Conservation (phyloP, 2,329 filamentous ascomycete genomes). For the Phialocephala sp. region DNA sequence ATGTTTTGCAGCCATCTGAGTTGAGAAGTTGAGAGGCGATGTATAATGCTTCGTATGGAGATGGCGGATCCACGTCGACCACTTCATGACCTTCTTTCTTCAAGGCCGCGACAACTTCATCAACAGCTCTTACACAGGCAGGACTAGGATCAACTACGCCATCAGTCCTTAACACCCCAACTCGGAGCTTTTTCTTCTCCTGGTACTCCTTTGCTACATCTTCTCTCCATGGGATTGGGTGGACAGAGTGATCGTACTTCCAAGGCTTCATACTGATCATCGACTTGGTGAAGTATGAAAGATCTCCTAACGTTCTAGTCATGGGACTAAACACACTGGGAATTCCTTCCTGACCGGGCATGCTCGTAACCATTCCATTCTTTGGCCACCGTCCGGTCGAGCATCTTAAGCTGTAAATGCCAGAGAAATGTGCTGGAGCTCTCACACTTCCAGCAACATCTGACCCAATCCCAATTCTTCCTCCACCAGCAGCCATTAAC, state of each 20-base stretch:
- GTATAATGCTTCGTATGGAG: conserved; percentile 75
- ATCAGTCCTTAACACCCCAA: conserved; percentile 81
- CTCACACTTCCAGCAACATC: conserved; percentile 91
- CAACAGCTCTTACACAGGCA: conserved; percentile 78
- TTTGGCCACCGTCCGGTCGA: conserved; percentile 92
- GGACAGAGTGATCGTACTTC: conserved; percentile 85
- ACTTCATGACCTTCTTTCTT: conserved; percentile 77
- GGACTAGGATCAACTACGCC: conserved; percentile 86
- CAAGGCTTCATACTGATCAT: conserved; percentile 84
- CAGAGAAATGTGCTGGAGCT: conserved; percentile 85
- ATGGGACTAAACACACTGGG: conserved; percentile 91
- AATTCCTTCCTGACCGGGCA: conserved; percentile 91
- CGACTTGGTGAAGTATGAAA: conserved; percentile 81
- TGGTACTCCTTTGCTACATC: conserved; percentile 63
- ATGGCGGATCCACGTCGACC: conserved; percentile 67
- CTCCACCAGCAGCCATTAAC: conserved; percentile 77
- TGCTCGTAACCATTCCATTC: conserved; percentile 80
- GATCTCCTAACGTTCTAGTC: conserved; percentile 82
- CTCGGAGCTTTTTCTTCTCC: conserved; percentile 66
- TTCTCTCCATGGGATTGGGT: conserved; percentile 80
- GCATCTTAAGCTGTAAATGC: conserved; percentile 85
- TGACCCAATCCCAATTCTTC: conserved; percentile 86
- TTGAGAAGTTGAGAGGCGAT: conserved; percentile 83
- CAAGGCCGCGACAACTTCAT: conserved; percentile 73
- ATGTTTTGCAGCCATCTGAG: conserved; percentile 81